Base-by-base conservation (phyloP, 164 flowering plant genomes). In the Vitis cinerea region DNA sequence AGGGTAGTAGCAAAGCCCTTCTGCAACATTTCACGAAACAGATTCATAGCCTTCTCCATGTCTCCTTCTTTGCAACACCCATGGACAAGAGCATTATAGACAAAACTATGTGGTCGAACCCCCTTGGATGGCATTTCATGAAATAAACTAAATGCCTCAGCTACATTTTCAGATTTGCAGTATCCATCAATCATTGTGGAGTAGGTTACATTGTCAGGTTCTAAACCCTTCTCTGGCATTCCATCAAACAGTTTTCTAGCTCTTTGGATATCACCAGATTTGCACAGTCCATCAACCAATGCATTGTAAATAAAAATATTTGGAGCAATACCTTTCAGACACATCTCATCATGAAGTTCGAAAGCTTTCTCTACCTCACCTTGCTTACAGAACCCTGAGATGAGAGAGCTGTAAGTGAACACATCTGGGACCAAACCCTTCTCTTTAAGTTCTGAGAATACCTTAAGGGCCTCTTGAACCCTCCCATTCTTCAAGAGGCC, bases 151-250 rank as follows among this genome's bases (percentile, higher is more conserved):
- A 92, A 86, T 60, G 92, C 93, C 78, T 86, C 90, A 8, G 57
- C 53, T 63, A 86, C 10, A 76, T 83, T 78, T 59, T 81, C 82
- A n/a, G 83, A 75, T 78, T 87, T 87, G 86, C 92, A 87, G 63
- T 84, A 84, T 60, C 92, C 95, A 67, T 82, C 86, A 31, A 92
- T 87, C 61, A 92, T 83, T 56, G 84, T 82, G 59, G 89, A 74
- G 64, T 83, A 89, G 3, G 91, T 92, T 66, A 82, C 80, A 50
- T 12, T 61, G 65, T 84, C 84, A 10, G 83, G 91, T 31, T 75
- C 67, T 77, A 86, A 67, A 72, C 89, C 88, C 69, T 83, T 84
- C 37, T n/a, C 79, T n/a, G 74, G 50, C 60, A 88, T 76, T 65
- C 70, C 77, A 64, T 75, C 77, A 72, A 87, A 85, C 64, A 90